phyloP scores from a whole-genome alignment of 2,329 filamentous ascomycete species.

The Talaromyces sp. region DNA sequence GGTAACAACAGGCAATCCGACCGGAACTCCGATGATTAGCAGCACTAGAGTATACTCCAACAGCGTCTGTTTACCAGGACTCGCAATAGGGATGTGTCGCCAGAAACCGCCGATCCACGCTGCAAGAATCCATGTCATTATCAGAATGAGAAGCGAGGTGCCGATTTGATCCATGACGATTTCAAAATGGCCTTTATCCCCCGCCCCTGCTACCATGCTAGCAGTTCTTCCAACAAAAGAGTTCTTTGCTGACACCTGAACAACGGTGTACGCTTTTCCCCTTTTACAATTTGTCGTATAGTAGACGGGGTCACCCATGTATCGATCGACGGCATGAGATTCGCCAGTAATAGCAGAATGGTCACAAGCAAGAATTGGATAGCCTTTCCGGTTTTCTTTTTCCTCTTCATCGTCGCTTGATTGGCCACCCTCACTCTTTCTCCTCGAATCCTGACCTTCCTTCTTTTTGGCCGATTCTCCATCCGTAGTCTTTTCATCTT shows the following conservation, averaged over 20 bases:
- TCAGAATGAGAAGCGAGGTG: conserved; percentile 67
- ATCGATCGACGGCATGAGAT: conserved; percentile 63
- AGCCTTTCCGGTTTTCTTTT: conserved; percentile 48
- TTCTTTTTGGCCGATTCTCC: conserved; percentile 22
- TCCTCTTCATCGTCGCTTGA: conserved; percentile 23
- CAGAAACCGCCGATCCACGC: conserved; percentile 78
- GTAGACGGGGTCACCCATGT: conserved; percentile 71
- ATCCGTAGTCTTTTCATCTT: conserved; percentile 19
- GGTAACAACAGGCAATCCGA: conserved; percentile 74
- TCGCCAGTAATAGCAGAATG: conserved; percentile 79
- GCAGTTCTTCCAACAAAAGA: conserved; percentile 76
- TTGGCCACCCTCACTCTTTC: conserved; percentile 19
- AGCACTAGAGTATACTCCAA: conserved; percentile 67
- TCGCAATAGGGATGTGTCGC: conserved; percentile 60
- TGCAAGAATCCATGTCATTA: conserved; percentile 71
- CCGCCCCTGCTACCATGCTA: conserved; percentile 66
- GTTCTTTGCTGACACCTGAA: conserved; percentile 62
- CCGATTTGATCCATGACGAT: conserved; percentile 79
- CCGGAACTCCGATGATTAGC: conserved; percentile 74
- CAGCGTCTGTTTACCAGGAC: conserved; percentile 57
- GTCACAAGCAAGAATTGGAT: conserved; percentile 66
- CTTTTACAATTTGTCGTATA: conserved; percentile 80
- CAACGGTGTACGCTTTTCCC: conserved; percentile 69
- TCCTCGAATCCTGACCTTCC: conserved; percentile 17
- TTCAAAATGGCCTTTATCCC: conserved; percentile 75